Conservation (phyloP, 208 protist species). For the Trypanosomatidae sp. region DNA sequence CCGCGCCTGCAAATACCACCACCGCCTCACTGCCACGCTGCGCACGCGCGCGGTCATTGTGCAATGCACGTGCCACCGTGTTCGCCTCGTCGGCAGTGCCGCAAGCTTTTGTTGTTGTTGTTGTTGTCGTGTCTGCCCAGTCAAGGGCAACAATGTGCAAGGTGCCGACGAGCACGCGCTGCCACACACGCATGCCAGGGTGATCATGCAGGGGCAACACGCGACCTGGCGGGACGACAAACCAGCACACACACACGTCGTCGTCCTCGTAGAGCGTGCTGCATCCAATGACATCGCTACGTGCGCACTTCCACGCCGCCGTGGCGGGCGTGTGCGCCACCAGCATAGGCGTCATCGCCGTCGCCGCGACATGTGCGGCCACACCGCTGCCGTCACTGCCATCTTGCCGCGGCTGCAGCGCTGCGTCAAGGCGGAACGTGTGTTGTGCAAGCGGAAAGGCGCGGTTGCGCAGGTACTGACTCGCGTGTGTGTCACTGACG, state of each 20-base stretch:
- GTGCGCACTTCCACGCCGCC: slow-evolving; percentile 11
- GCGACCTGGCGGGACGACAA: slow-evolving; percentile 39
- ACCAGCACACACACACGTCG: slow-evolving; percentile 44
- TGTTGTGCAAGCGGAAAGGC: slow-evolving; percentile 11
- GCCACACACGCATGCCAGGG: slow-evolving; percentile 51
- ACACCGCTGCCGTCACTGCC: too few relatives aligned
- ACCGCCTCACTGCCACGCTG: not conserved
- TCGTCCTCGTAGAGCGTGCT: slow-evolving; percentile 38
- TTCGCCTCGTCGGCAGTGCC: not conserved
- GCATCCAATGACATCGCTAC: slow-evolving; percentile 21
- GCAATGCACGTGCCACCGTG: not conserved
- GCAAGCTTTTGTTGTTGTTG: not conserved
- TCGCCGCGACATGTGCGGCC: too few relatives aligned
- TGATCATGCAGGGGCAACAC: slow-evolving; percentile 61
- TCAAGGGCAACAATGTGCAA: slow-evolving; percentile 32
- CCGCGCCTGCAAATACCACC: slow-evolving; percentile 6
- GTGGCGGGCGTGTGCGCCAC: too few relatives aligned
- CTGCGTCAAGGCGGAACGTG: slow-evolving; percentile 21
- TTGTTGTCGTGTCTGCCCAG: not conserved
- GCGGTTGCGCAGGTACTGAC: slow-evolving; percentile 10
- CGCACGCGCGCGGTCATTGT: not conserved
- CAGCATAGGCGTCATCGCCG: too few relatives aligned
- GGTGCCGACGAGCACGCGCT: slow-evolving; percentile 41
- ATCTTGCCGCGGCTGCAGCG: slow-evolving; percentile 13
- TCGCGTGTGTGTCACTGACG: slow-evolving; percentile 12